Evolutionary conservation across 2,329 filamentous ascomycete species (phyloP), one percentile per base, ranked within the genome.

Genomic region (Hymenoscyphus infarciens): DNA sequence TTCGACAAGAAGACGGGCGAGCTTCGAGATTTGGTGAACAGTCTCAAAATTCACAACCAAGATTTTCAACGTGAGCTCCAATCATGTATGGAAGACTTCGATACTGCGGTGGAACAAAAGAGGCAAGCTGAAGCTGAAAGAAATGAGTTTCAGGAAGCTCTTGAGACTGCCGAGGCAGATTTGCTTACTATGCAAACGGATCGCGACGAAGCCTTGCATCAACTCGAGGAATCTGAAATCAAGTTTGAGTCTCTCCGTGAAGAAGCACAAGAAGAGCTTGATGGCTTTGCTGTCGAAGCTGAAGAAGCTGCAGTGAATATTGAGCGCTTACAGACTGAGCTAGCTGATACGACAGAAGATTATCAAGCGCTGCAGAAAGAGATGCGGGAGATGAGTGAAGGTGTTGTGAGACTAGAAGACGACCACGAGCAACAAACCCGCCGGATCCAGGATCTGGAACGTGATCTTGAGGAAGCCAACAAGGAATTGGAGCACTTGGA

Each of bases 301-400:
- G 90, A 93, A 61, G 83, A 89, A 71, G 88, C 89, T 64, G 84
- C 85, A 54, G 83, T 87, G 5, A 90, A 94, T 68, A 85, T 88
- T 52, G 83, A 89, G 67, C 84, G 86, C 15, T 77, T 95, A 29
- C 84, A 89, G 62, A 81, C 84, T 15, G 91, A 95, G 49, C 78
- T 97, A 15, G 84, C 86, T 65, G 89, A 91, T 66, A 86, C 89
- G 59, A 87, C 87, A 13, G 93, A 98, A 72, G 96, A 95, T 73
- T 94, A 97, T 75, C 87, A 89, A 67, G 90, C 91, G n/a, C 79
- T 99, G 60, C 94, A 98, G 73, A 87, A 89, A 63, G 95, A 98
- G 80, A 95, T 99, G 88, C 90, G 93, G 66, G 89, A 88, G 69
- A 89, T 97, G 76, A 96, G 90, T 71, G 92, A 97, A 69, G 89